These are phyloP conservation scores for Obba rivulosa DNA, from an alignment of 768 basidiomycete genomes.

Conservation along the genomic window DNA sequence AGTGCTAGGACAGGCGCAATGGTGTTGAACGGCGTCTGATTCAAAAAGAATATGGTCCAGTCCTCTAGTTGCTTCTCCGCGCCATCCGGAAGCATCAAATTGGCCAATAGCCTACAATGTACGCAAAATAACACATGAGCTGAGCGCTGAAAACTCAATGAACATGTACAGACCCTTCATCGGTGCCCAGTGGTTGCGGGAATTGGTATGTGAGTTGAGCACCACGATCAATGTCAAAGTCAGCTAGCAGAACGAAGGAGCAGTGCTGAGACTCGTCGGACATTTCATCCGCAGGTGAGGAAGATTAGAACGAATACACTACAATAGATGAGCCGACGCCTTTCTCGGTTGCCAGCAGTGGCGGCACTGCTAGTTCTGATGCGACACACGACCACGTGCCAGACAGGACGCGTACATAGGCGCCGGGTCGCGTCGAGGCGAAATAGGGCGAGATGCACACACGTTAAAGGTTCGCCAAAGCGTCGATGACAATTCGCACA, in stretches of 20 bases:
- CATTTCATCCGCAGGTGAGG: constrained; percentile 30
- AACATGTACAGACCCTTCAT: constrained; percentile 71
- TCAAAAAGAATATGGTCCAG: constrained; percentile 98
- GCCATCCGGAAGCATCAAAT: constrained; percentile 98
- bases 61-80: constrained; percentile 93
- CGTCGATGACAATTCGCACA: too few relatives aligned
- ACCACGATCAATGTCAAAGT: constrained; percentile 96
- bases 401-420: too few relatives aligned
- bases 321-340: too few relatives aligned
- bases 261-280: constrained; percentile 67
- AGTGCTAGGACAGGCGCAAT: constrained; percentile 78
- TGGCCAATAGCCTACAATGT: constrained; percentile 75
- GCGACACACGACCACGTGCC: too few relatives aligned
- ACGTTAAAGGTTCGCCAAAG: too few relatives aligned
- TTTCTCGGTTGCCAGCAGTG: too few relatives aligned
- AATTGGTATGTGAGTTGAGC: constrained; percentile 94
- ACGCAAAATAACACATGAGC: neutral
- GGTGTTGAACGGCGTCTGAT: constrained; percentile 86
- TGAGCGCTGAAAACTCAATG: constrained; percentile 3
- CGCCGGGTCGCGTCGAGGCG: too few relatives aligned
- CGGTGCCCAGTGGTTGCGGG: constrained; percentile 88
- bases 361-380: too few relatives aligned
- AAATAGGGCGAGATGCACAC: too few relatives aligned
- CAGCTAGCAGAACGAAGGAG: constrained; percentile 94
- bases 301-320: too few relatives aligned